phyloP scores from a whole-genome alignment of 78 protist genomes.

The Guillardia theta region DNA sequence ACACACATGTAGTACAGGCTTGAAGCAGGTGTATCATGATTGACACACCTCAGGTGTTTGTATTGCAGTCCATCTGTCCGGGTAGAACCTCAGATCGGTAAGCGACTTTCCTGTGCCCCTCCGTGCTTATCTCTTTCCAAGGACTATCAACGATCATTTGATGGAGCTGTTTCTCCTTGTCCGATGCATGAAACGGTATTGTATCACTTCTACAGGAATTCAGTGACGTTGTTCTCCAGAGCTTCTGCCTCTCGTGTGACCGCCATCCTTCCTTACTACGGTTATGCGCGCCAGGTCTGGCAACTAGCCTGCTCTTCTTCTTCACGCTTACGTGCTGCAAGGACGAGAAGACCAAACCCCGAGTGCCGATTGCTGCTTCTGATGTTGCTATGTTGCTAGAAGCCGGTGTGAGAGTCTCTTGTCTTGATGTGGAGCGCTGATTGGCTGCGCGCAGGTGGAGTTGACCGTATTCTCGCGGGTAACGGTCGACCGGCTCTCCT shows the following conservation, averaged over 20 bases:
- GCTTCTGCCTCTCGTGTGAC: not conserved
- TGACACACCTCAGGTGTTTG: too few relatives aligned
- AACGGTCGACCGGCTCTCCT: not conserved
- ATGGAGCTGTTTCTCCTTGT: conserved; percentile 34
- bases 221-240: not conserved
- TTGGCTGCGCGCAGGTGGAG: too few relatives aligned
- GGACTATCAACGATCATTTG: not conserved
- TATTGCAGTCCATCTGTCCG: not conserved
- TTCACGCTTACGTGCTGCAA: too few relatives aligned
- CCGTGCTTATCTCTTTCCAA: not conserved
- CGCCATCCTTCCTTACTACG: not conserved
- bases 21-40: too few relatives aligned
- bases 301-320: too few relatives aligned
- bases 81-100: not conserved
- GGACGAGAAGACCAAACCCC: not conserved
- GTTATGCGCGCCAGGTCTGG: conserved; percentile 28
- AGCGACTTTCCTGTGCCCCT: not conserved
- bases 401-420: too few relatives aligned
- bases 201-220: too few relatives aligned
- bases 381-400: conserved; percentile 14
- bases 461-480: not conserved
- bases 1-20: too few relatives aligned
- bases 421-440: too few relatives aligned
- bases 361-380: conserved; percentile 26
- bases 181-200: too few relatives aligned